These are phyloP conservation scores for Flaveria floridana DNA, from an alignment of 140 eudicot species.

Conservation along the genomic window DNA sequence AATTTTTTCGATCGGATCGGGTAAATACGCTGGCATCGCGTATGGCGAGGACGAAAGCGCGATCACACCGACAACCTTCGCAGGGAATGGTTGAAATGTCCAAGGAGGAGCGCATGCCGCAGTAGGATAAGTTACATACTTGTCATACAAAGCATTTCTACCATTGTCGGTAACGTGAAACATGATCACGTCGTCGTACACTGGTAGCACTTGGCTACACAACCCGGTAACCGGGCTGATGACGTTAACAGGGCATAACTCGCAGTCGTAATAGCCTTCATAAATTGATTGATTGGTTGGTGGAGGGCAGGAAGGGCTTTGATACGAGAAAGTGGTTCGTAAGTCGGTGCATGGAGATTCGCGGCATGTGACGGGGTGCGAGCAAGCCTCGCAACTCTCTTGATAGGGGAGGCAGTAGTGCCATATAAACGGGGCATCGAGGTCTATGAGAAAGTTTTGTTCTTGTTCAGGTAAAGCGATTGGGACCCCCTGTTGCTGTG, in stretches of 20 bases:
- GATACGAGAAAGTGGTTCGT: conserved; percentile 12
- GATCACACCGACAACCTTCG: conserved; percentile 5
- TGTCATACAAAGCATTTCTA: neutral
- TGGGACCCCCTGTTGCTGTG: neutral
- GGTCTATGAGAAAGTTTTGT: conserved; percentile 5
- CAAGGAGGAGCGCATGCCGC: neutral
- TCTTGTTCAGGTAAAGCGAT: neutral
- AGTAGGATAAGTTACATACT: neutral
- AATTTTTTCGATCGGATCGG: neutral
- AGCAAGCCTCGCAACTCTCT: conserved; percentile 18
- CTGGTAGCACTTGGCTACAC: conserved; percentile 8
- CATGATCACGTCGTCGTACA: neutral
- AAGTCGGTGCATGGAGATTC: conserved; percentile 19
- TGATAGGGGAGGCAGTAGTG: conserved; percentile 7
- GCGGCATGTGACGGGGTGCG: neutral
- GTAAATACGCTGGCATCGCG: conserved; percentile 20
- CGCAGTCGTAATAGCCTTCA: neutral
- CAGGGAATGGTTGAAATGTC: conserved; percentile 18
- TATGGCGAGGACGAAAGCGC: conserved; percentile 17
- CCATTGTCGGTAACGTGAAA: neutral
- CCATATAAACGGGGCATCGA: conserved; percentile 29
- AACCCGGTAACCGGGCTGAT: conserved; percentile 14
- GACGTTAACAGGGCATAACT: conserved; percentile 8
- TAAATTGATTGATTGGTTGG: neutral
- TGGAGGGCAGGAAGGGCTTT: conserved; percentile 8